Evolutionary conservation across 352 stramenopile genomes (phyloP), one percentile per base, ranked within the genome.

Genomic region (Phytopythium mirpurense): DNA sequence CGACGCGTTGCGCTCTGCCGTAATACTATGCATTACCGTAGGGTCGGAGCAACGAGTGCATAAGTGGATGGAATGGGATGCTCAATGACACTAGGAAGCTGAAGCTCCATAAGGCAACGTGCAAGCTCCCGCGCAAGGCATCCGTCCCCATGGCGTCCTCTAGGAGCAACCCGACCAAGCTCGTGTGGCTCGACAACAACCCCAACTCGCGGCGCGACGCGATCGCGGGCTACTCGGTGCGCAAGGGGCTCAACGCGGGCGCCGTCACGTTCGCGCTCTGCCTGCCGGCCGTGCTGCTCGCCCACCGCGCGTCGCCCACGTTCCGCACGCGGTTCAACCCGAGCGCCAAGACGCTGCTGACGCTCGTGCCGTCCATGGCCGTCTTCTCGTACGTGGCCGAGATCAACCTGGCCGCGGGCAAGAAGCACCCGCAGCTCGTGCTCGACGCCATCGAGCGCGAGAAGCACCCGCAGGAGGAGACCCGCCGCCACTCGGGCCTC

Each of bases 301-400:
- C 75, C 44, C 67, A 91, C 59, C 80, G 83, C 35, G 76, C 83
- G 62, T 89, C 54, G 66, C 62, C 68, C 1, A 67, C 63, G 35
- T 93, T 91, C 74, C 83, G 81, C 66, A 74, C 71, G 43, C 80
- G 83, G 14, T 54, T 93, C 11, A 75, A 68, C 38, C 63, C 77
- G 37, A 91, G 80, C 55, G 83, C 72, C 64, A 91, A 93, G 75
- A 82, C 68, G 56, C 78, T 72, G 35, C 67, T 93, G 32, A 70
- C 88, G 29, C 65, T 91, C 23, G 75, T 66, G 43, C 68, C 83
- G 23, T 73, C 74, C 31, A 54, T 93, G 11, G 83, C 59, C 15
- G 68, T 72, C 27, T 93, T 93, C 60, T 74, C 75, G 31, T 60
- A 92, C 57, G 71, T 71, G 40, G 67, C 79, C 8, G 83, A 94